Percentiles rank a stretch among this genome's conserved stretches.
Evolutionary conservation across 495 filamentous ascomycete species (phyloP).

Genomic region (Pyrenopolyporus hunteri): DNA sequence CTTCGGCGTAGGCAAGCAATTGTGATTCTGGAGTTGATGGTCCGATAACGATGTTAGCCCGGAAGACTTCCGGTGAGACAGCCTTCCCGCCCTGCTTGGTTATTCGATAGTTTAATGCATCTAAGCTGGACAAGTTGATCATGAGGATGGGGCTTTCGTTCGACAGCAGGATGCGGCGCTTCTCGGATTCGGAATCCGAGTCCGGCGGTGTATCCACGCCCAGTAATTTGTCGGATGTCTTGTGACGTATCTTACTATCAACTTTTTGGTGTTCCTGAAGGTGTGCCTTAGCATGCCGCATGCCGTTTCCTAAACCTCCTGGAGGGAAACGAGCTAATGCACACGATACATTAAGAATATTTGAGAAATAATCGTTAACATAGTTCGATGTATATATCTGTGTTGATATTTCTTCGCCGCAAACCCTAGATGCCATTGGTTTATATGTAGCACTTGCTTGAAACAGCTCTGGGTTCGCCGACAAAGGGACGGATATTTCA

Average conservation of each 20-base stretch:
- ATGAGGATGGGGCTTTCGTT: constrained; percentile 93
- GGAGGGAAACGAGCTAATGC: constrained; percentile 80
- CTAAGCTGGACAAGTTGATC: constrained; percentile 80
- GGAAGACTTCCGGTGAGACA: constrained; percentile 71
- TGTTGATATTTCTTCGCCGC: constrained; percentile 74
- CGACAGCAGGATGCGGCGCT: constrained; percentile 73
- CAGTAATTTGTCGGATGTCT: constrained; percentile 64
- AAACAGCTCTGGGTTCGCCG: constrained; percentile 61
- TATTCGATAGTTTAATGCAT: constrained; percentile 75
- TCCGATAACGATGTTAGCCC: constrained; percentile 82
- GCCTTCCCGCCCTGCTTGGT: constrained; percentile 60
- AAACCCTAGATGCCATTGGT: constrained; percentile 66
- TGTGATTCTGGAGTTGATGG: constrained; percentile 25
- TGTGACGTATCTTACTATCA: constrained; percentile 25
- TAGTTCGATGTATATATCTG: constrained; percentile 68
- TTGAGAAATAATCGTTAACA: constrained; percentile 76
- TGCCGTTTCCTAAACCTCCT: constrained; percentile 58
- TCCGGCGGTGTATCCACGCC: constrained; percentile 55
- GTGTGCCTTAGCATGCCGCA: constrained; percentile 69
- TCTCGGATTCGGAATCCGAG: constrained; percentile 49
- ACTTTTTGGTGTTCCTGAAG: constrained; percentile 59
- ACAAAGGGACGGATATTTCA: constrained; percentile 69
- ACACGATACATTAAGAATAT: constrained; percentile 74
- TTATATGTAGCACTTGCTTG: constrained; percentile 40
- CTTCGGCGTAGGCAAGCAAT: constrained; percentile 55